Base-by-base conservation (phyloP, 2,329 filamentous ascomycete species). In the Neofusicoccum laricinum region DNA sequence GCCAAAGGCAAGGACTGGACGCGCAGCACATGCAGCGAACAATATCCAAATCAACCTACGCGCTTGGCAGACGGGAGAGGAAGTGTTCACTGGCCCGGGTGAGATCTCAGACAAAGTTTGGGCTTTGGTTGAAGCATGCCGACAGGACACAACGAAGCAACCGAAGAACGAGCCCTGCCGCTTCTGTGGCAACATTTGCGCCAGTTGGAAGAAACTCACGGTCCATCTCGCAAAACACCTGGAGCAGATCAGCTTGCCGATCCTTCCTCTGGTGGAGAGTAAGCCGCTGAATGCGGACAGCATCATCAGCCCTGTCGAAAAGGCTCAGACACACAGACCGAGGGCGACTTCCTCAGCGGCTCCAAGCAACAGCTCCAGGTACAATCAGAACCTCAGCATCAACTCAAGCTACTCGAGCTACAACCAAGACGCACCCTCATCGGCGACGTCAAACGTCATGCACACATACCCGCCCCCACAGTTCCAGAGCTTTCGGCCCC, bases 211-310 rank as follows among this genome's bases (percentile, higher is more conserved):
- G 83, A 96, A 96, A 78, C 80, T 97, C 66, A 96, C 91, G 0
- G 92, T 95, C n/a, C 93, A 97, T 77, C 79, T 97, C 73, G 92
- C 92, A 57, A 94, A 94, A 76, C 93, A 97, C 75, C 95, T 97
- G 92, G 92, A 97, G 76, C 88, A 92, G 68, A 90, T 97, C 72
- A 91, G 91, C 71, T 85, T 97, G 72, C 93, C 93, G 0, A 86
- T 97, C 36, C 81, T 96, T 12, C 69, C 73, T 6, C 70, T 79
- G 32, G 75, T 79, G 2, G 74, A 78, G 40, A 72, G 77, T 57
- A 78, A 77, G 64, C 71, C 75, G 11, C 70, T 77, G 30, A 73
- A 73, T 45, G 74, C 72, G 7, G 74, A 76, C 57, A 75, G 74
- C 7, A 72, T 76, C 51, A 75, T 76, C 59, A 76, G 74, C 43